Evolutionary conservation across 768 basidiomycete species (phyloP).

Genomic region (Gautieria morchelliformis): DNA sequence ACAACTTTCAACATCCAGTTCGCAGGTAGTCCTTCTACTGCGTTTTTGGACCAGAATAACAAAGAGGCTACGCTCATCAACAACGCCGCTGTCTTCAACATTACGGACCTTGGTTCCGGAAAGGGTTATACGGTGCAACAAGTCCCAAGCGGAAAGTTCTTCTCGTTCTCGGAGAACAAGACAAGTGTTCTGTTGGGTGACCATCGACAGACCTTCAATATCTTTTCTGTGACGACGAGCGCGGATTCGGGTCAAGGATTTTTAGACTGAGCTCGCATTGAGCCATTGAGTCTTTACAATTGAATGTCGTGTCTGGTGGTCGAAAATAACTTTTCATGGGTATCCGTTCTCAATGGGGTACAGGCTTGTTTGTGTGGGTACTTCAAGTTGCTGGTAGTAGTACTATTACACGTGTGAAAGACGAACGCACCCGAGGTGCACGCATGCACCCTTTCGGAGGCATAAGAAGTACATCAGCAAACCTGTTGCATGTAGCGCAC

Average conservation of each 20-base stretch:
- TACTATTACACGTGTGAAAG: too few relatives aligned
- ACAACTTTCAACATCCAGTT: constrained; percentile 7
- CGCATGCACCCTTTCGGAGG: too few relatives aligned
- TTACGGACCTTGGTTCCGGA: constrained; percentile 5
- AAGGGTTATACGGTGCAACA: constrained; percentile 7
- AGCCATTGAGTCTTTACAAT: too few relatives aligned
- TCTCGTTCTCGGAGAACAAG: neutral
- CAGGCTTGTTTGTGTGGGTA: too few relatives aligned
- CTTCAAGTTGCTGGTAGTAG: too few relatives aligned
- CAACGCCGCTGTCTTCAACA: constrained; percentile 3
- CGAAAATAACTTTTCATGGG: too few relatives aligned
- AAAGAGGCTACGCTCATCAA: neutral
- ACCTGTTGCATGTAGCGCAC: too few relatives aligned
- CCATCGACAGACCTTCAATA: neutral
- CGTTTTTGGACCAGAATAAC: neutral
- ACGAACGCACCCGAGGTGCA: too few relatives aligned
- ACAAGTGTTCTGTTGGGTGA: neutral
- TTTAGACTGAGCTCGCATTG: neutral
- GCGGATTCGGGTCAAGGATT: constrained; percentile 5
- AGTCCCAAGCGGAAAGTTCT: neutral
- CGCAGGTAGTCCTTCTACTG: neutral
- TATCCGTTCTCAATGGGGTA: too few relatives aligned
- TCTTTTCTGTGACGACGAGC: constrained; percentile 8
- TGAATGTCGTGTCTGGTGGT: too few relatives aligned
- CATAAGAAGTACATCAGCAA: too few relatives aligned